Base-by-base conservation (phyloP, 305 asterid genomes). In the Andrographis paniculata region DNA sequence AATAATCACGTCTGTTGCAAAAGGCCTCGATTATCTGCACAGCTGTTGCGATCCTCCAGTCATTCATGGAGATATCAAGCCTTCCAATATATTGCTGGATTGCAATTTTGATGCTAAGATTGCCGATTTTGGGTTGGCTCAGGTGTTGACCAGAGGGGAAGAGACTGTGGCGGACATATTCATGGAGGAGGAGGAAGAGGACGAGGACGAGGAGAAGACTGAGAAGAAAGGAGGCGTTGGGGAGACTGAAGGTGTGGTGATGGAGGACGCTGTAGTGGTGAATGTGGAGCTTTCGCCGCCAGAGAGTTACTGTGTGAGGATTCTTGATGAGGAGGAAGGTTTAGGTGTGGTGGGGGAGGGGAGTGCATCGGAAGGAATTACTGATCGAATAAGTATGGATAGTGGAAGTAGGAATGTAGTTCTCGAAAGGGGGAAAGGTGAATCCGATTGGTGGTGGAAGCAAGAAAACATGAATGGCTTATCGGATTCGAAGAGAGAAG, bases 401-500 rank as follows among this genome's bases (percentile, higher is more conserved):
- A 79, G 92, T 61, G 77, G 71, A 36, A 56, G 53, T 17, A 64
- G 65, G 49, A 77, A 65, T 50, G 80, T 76, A 7, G 53, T 35
- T 16, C 60, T 17, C 39, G 61, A 66, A 20, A 71, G 71, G 63
- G 71, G 67, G 55, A 77, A 68, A 66, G 66, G 75, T 23, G 82
- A 73, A 12, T 69, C 83, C 0, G 77, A 82, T 73, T 82, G 96
- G 96, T 86, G 96, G 96, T 87, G 94, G 96, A 87, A 87, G 57
- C 96, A 87, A 52, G 93, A 83, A 18, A 74, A 66, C 30, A 67
- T 62, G 45, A 56, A 74, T 48, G 93, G 80, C 23, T 64, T 78
- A 7, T 77, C 88, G 1, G 89, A 86, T 45, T 79, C 93, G 0
- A 93, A 94, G 45, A 72, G 94, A 68, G n/a, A n/a, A n/a, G 81